These are phyloP conservation scores for Furcasterigmium sp. DNA, from an alignment of 2,329 filamentous ascomycete genomes.

Conservation along the genomic window DNA sequence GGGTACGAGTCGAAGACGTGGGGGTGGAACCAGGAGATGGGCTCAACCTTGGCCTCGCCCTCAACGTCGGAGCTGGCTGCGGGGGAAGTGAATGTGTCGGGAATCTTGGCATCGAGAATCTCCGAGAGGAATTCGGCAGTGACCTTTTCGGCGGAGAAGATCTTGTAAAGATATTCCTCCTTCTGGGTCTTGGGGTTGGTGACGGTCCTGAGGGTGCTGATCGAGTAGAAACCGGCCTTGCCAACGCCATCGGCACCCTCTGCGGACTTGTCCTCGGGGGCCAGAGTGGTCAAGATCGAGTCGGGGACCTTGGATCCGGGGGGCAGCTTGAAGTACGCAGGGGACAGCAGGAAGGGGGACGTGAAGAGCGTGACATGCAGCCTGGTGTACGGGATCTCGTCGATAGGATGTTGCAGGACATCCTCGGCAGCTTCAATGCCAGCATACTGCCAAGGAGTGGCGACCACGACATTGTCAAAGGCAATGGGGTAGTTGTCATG, in stretches of 20 bases:
- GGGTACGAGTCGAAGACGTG: slow-evolving; percentile 84
- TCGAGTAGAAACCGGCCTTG: slow-evolving; percentile 75
- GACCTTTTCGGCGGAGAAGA: slow-evolving; percentile 54
- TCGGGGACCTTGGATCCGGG: slow-evolving; percentile 57
- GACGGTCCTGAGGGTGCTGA: slow-evolving; percentile 65
- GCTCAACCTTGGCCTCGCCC: slow-evolving; percentile 27
- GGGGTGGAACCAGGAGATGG: slow-evolving; percentile 72
- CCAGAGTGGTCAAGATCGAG: slow-evolving; percentile 78
- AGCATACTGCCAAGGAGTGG: slow-evolving; percentile 78
- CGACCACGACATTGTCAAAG: slow-evolving; percentile 80
- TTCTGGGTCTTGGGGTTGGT: slow-evolving; percentile 52
- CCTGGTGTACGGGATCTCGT: slow-evolving; percentile 77
- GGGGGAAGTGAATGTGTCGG: slow-evolving; percentile 29
- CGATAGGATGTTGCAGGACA: slow-evolving; percentile 65
- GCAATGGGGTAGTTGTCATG: slow-evolving; percentile 38
- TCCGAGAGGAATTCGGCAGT: slow-evolving; percentile 47
- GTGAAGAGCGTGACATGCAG: slow-evolving; percentile 89
- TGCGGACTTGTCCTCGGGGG: slow-evolving; percentile 45
- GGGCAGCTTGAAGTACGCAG: slow-evolving; percentile 65
- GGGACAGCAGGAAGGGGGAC: slow-evolving; percentile 66
- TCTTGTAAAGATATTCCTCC: slow-evolving; percentile 58
- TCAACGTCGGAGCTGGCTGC: slow-evolving; percentile 19
- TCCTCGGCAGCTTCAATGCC: slow-evolving; percentile 57
- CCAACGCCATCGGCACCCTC: slow-evolving; percentile 58
- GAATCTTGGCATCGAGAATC: slow-evolving; percentile 44